These are phyloP conservation scores for Craterostigma plantagineum DNA, from an alignment of 257 asterid genomes.

Conservation along the genomic window DNA sequence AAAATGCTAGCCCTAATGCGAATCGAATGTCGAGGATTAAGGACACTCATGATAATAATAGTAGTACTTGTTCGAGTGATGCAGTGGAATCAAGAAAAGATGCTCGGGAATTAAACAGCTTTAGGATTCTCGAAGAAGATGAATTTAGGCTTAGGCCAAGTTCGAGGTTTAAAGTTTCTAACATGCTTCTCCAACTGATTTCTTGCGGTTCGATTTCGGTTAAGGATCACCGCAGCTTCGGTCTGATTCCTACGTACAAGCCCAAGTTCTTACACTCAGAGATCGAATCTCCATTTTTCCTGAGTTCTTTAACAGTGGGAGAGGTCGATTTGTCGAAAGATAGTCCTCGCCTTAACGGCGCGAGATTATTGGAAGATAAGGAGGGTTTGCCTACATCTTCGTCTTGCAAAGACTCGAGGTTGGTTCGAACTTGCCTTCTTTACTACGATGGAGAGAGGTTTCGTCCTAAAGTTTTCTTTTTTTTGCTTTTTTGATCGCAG, in stretches of 20 bases:
- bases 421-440: too few relatives aligned
- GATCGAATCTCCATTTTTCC: constrained; percentile 60
- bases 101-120: constrained; percentile 70
- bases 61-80: too few relatives aligned
- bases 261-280: constrained; percentile 72
- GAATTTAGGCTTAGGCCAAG: constrained; percentile 37
- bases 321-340: constrained; percentile 63
- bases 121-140: constrained; percentile 75
- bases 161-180: constrained; percentile 63
- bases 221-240: constrained; percentile 77
- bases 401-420: too few relatives aligned
- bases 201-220: constrained; percentile 89
- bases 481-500: too few relatives aligned
- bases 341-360: constrained; percentile 44
- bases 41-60: constrained; percentile 37
- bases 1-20: constrained; percentile 12
- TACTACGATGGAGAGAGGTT: too few relatives aligned
- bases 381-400: too few relatives aligned
- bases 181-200: constrained; percentile 72
- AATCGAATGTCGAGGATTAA: constrained; percentile 17
- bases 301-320: constrained; percentile 53
- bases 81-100: constrained; percentile 81
- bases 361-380: constrained; percentile 62
- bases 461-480: too few relatives aligned
- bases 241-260: constrained; percentile 63